A percentile compares a stretch with the other conserved stretches of the same genome.
Evolutionary conservation across 164 flowering plant species (phyloP).

Genomic region (Piper betle): DNA sequence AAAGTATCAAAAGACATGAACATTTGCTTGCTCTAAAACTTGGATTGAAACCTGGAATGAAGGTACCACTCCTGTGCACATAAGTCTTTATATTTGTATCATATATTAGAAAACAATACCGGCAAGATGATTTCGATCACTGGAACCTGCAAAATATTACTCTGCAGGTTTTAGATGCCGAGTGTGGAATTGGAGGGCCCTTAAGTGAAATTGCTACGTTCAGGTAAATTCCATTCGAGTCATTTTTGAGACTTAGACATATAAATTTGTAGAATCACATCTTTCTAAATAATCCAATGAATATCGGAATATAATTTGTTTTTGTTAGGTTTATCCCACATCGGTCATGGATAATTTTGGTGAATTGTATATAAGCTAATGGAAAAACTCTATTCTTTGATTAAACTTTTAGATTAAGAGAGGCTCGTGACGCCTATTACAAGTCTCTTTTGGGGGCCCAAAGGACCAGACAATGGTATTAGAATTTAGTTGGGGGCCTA

Average conservation of each 20-base stretch:
- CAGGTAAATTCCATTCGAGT: constrained; percentile 31
- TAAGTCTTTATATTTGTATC: too few species aligned
- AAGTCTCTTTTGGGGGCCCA: too few species aligned
- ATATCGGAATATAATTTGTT: too few species aligned
- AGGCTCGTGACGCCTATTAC: too few species aligned
- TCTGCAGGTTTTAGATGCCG: constrained; percentile 86
- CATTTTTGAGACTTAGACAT: not conserved
- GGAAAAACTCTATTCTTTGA: too few species aligned
- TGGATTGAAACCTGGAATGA: constrained; percentile 74
- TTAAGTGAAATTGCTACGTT: constrained; percentile 85
- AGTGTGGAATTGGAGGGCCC: constrained; percentile 99
- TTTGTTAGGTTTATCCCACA: too few species aligned
- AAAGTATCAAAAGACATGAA: constrained; percentile 92
- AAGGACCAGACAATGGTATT: too few species aligned
- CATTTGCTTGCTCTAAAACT: constrained; percentile 96
- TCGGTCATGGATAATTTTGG: too few species aligned
- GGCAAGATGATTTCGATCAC: not conserved
- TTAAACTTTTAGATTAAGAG: too few species aligned
- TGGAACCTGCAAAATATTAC: not conserved
- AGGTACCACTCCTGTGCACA: constrained; percentile 28
- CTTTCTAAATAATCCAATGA: not conserved
- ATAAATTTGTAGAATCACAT: not conserved
- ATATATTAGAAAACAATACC: not conserved
- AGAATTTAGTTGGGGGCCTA: too few species aligned
- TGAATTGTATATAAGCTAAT: too few species aligned